Evolutionary conservation across 1,139 yeast species (phyloP).

Genomic region (Meyerozyma sp.): DNA sequence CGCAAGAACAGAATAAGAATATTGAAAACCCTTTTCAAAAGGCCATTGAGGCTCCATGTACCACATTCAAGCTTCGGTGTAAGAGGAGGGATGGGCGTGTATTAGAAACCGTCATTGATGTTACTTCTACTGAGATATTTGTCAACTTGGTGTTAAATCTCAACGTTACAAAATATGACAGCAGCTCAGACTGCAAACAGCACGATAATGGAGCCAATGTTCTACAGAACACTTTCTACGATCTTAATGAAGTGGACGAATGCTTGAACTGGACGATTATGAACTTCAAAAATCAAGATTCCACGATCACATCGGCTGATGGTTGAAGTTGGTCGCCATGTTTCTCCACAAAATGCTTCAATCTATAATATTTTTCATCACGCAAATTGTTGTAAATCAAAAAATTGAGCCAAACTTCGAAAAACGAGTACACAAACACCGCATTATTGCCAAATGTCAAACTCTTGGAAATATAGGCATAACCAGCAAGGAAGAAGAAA

Average conservation of each 20-base stretch:
- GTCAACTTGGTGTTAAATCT: conserved; percentile 11
- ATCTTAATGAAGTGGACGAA: conserved; percentile 57
- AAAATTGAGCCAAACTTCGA: conserved; percentile 70
- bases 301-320: not conserved
- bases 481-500: conserved; percentile 49
- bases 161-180: conserved; percentile 27
- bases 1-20: conserved; percentile 2
- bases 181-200: conserved; percentile 20
- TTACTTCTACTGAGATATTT: conserved; percentile 12
- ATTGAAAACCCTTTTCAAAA: conserved; percentile 33
- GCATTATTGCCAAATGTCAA: conserved; percentile 53
- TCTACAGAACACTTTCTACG: conserved; percentile 48
- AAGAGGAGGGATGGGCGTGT: conserved; percentile 7
- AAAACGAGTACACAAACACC: conserved; percentile 55
- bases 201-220: conserved; percentile 34
- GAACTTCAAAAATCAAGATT: conserved; percentile 21
- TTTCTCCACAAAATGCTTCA: conserved; percentile 33
- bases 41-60: conserved; percentile 32
- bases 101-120: conserved; percentile 9
- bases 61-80: conserved; percentile 18
- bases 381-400: conserved; percentile 57
- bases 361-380: conserved; percentile 52
- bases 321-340: conserved; percentile 7
- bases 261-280: conserved; percentile 60
- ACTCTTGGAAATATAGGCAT: conserved; percentile 35